Base-by-base conservation (phyloP, 345 rosid species). In the Triadica sebifera region DNA sequence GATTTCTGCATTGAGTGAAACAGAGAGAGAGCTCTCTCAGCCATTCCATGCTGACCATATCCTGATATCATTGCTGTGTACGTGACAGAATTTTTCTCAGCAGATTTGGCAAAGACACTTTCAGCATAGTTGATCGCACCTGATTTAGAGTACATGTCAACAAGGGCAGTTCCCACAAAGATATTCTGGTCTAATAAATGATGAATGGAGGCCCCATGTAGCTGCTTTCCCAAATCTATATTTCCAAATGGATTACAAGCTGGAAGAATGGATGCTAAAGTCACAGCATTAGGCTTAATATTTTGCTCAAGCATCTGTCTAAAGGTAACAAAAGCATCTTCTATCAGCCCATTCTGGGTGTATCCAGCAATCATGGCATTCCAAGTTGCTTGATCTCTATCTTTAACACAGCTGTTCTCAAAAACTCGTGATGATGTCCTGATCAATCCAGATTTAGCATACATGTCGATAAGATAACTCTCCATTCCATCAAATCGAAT, bases 21-120 rank as follows among this genome's bases (percentile, higher is more conserved):
- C 84, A 94, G 79, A 22, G 89, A 89, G 79, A 94, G 84, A 66
- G 98, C 94, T 79, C 65, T 84, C 75, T 89, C 87, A 0, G 88
- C 89, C 94, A 90, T 87, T 75, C 97, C 96, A 73, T 94, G 91
- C 74, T 89, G 98, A 56, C 96, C 97, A 78, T 89, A 94, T 72
- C 91, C 92, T 65, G 83, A 77, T 79, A 91, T 90, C 94, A 94
- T 91, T 12, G 93, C 71, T 49, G 94, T 90, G 79, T 87, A 91
- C 16, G 97, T 90, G n/a, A 90, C 91, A 38, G 93, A 85, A 70
- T 87, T 90, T 77, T 81, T 94, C 77, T 94, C 87, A 19, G 77
- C 58, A 50, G 81, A 81, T 69, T 60, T 75, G 59, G 59, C 74
- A 73, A 94, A 94, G 64, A 87, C 83, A 72, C 70, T 77, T 75